Base-by-base conservation (phyloP, 495 filamentous ascomycete genomes). In the Xylaria venustula region DNA sequence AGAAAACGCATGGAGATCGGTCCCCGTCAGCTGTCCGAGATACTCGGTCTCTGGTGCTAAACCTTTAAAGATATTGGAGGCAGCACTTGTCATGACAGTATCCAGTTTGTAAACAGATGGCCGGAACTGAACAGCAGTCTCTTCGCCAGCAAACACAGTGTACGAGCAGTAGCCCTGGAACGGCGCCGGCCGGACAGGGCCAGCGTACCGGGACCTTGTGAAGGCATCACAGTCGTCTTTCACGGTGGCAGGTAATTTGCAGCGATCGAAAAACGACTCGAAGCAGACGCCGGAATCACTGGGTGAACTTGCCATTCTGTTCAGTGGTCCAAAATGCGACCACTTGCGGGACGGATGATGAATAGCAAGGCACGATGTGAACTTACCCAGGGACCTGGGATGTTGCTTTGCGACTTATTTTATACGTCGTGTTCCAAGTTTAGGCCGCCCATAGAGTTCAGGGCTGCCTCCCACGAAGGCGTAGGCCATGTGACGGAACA, bases 91-190 rank as follows among this genome's bases (percentile, higher is more conserved):
- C 51, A 81, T 71, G 1, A 37, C 42, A 12, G 78, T 60, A 55
- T 84, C 74, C 7, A 84, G 67, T 2, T 65, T 64, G 59, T 82
- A 75, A 1, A 61, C 65, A 0, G 54, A 25, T 20, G 82, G 81
- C 3, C 83, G 77, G 59, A 85, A 79, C 63, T 86, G 83, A 19
- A 86, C 64, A 55, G 82, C 73, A 8, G 54, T 63, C 26, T 72
- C 61, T 5, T 66, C 51, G 26, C 67, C 71, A 14, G 80, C 68
- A 30, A 70, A 70, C 7, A 85, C 41, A 0, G 82, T 83, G 61
- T 76, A 76, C 20, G 82, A 84, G 60, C 83, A 86, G 64, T 78
- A 80, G 37, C 82, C 83, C 55, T 85, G 83, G 17, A 62, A 66
- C 7, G 67, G 60, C 9, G 71, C 64, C 7, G 71, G 67, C 4